phyloP scores from a whole-genome alignment of 441 rosid species.

The Pelargonium fulgidum region DNA sequence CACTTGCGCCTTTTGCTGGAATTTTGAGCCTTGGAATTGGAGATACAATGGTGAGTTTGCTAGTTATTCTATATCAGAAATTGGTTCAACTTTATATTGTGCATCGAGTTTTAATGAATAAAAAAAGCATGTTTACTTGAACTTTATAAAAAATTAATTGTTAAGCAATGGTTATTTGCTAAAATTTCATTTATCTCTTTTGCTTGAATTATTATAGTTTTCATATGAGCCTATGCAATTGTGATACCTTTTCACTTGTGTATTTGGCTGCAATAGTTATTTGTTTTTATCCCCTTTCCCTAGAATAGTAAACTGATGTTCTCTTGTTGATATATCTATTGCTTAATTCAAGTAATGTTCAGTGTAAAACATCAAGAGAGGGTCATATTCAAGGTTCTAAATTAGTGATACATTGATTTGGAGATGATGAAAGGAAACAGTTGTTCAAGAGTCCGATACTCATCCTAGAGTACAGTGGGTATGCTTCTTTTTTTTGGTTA shows the following conservation, averaged over 20 bases:
- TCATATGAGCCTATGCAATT: no score
- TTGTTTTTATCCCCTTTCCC: not conserved
- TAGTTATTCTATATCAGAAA: slow-evolving; percentile 9
- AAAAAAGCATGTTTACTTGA: not conserved
- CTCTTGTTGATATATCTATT: not conserved
- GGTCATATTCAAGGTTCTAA: not conserved
- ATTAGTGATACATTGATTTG: not conserved
- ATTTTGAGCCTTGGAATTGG: slow-evolving; percentile 97
- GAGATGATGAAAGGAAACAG: not conserved
- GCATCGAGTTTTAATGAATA: not conserved
- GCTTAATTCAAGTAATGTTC: not conserved
- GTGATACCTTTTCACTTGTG: no score
- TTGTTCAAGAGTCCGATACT: not conserved
- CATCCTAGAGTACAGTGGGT: not conserved
- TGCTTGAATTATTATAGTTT: no score
- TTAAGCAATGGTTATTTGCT: not conserved
- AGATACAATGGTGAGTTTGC: slow-evolving; percentile 80
- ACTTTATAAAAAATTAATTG: not conserved
- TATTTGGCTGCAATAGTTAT: no score
- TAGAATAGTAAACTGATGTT: not conserved
- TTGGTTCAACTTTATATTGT: not conserved
- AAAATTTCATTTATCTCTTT: no score
- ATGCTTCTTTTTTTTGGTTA: not conserved
- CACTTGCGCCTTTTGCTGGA: slow-evolving; percentile 94
- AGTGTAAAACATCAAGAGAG: not conserved